These are phyloP conservation scores for Scenedesmus sp. DNA, from an alignment of 163 green algal genomes.

Conservation along the genomic window DNA sequence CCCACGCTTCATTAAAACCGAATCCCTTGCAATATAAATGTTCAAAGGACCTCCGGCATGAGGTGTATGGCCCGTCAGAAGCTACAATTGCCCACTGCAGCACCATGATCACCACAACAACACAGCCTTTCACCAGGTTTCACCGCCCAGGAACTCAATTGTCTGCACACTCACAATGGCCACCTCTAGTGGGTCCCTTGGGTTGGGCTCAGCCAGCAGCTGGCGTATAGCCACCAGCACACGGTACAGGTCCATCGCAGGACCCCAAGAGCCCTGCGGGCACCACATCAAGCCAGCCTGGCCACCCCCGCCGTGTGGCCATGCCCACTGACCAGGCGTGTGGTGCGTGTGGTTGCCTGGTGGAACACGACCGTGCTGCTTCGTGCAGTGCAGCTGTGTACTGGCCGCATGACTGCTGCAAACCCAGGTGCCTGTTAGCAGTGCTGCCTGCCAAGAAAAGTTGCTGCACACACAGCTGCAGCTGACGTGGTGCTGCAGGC, in stretches of 20 bases:
- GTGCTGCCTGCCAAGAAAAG: slow-evolving; percentile 19
- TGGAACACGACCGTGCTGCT: not conserved
- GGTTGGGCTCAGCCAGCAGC: slow-evolving; percentile 94
- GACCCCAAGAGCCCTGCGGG: slow-evolving; percentile 87
- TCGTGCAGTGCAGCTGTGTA: too few relatives aligned
- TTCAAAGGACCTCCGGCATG: too few relatives aligned
- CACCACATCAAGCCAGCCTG: too few relatives aligned
- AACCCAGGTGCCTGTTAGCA: not conserved
- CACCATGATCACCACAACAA: not conserved
- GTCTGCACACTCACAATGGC: slow-evolving; percentile 66
- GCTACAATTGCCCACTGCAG: too few relatives aligned
- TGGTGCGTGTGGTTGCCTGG: too few relatives aligned
- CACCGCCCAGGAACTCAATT: not conserved
- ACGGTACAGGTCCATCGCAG: slow-evolving; percentile 88
- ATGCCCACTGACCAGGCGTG: not conserved
- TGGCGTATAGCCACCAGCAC: slow-evolving; percentile 92
- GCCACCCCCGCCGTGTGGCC: too few relatives aligned
- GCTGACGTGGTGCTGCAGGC: not conserved
- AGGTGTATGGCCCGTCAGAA: too few relatives aligned
- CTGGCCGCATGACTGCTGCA: not conserved
- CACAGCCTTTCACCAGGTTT: not conserved
- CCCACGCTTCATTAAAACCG: too few relatives aligned
- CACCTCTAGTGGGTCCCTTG: slow-evolving; percentile 86
- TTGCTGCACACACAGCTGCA: too few relatives aligned
- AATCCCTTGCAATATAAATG: too few relatives aligned